Conservation (phyloP, 2,329 filamentous ascomycete genomes). For the Ceratocystis lukuohia region DNA sequence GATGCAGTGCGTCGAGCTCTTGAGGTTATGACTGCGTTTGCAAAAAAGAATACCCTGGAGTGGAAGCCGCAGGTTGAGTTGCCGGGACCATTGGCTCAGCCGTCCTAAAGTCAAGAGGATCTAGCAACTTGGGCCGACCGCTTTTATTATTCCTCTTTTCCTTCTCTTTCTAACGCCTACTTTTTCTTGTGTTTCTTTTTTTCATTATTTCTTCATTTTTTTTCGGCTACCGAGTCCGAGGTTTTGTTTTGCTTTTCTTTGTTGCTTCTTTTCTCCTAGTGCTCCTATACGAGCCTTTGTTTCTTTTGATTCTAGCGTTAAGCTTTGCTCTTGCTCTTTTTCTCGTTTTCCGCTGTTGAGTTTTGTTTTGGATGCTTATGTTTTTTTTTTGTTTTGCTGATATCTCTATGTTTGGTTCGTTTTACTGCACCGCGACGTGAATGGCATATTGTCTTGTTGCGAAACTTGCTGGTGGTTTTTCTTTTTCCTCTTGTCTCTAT, state of each 20-base stretch:
- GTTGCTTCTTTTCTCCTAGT: neutral
- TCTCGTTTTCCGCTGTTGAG: neutral
- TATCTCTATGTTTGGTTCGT: constrained; percentile 2
- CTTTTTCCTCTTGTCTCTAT: neutral
- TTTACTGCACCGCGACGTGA: neutral
- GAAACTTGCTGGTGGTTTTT: neutral
- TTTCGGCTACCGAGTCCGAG: neutral
- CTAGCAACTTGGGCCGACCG: neutral
- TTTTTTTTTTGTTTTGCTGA: neutral
- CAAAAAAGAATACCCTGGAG: constrained; percentile 32
- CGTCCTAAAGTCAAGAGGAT: neutral
- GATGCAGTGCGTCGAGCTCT: constrained; percentile 31
- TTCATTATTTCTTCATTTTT: neutral
- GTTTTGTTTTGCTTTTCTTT: neutral
- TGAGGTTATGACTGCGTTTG: constrained; percentile 32
- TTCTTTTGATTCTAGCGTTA: neutral
- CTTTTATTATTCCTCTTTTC: neutral
- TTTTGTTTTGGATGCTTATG: neutral
- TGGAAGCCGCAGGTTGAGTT: constrained; percentile 37
- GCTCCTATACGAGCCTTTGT: neutral
- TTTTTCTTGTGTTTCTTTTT: neutral
- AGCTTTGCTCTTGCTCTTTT: neutral
- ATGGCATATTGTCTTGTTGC: neutral
- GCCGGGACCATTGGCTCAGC: constrained; percentile 26
- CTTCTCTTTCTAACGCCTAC: neutral